Conservation (phyloP, 2,329 filamentous ascomycete species). For the Curvularia sp. region DNA sequence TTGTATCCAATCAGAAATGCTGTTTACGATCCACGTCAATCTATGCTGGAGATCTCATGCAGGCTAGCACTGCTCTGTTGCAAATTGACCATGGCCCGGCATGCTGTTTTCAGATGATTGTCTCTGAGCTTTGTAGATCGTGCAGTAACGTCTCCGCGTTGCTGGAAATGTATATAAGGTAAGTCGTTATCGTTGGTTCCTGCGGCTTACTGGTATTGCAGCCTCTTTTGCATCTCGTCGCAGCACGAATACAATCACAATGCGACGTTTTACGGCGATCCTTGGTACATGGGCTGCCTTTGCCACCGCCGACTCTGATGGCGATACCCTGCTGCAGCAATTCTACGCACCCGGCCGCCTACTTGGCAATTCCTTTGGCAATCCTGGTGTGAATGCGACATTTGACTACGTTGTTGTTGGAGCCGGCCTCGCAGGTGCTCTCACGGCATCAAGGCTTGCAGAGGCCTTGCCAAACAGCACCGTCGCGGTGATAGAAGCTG, state of each 20-base stretch:
- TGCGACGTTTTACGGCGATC: neutral
- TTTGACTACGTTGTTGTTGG: slow-evolving; percentile 39
- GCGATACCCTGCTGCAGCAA: slow-evolving; percentile 12
- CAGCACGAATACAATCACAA: neutral
- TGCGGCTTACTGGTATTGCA: too few relatives aligned
- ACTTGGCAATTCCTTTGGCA: slow-evolving; percentile 24
- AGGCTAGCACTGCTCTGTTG: slow-evolving; percentile 2
- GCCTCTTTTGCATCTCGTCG: neutral
- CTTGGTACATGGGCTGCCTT: slow-evolving; percentile 1
- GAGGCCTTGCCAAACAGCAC: slow-evolving; percentile 13
- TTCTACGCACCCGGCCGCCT: slow-evolving; percentile 18
- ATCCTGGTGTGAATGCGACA: slow-evolving; percentile 30
- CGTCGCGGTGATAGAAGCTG: slow-evolving; percentile 38
- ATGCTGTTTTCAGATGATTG: neutral
- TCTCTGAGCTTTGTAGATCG: neutral
- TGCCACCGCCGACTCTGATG: slow-evolving; percentile 9
- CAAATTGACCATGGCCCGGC: neutral
- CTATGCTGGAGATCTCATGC: slow-evolving; percentile 7
- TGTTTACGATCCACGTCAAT: neutral
- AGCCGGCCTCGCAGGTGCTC: slow-evolving; percentile 33
- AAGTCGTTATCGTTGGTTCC: too few relatives aligned
- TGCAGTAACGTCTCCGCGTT: neutral
- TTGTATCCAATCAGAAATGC: slow-evolving; percentile 1
- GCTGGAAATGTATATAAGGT: neutral
- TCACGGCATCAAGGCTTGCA: slow-evolving; percentile 29